These are phyloP conservation scores for Tarenaya hassleriana DNA, from an alignment of 345 rosid species.

Conservation along the genomic window DNA sequence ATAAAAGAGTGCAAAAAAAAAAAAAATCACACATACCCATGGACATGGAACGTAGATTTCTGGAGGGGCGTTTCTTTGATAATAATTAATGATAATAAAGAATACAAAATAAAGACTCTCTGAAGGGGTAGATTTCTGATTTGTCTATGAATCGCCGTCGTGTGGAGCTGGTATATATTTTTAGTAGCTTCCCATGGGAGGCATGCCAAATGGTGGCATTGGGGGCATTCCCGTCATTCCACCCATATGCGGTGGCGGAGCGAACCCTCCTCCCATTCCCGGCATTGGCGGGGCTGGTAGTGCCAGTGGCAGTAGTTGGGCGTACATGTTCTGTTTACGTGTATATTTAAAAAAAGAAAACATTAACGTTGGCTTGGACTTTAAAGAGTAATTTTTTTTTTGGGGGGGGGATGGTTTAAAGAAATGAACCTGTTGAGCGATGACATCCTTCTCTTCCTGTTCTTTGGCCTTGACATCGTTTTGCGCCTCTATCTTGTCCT, in stretches of 20 bases:
- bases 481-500: conserved; percentile 69
- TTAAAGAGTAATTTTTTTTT: conserved; percentile 1
- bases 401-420: background rate
- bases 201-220: conserved; percentile 41
- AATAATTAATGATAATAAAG: no score
- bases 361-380: background rate
- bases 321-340: conserved; percentile 72
- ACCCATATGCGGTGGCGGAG: conserved; percentile 47
- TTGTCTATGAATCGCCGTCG: no score
- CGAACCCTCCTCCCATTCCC: conserved; percentile 55
- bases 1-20: no score
- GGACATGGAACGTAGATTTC: no score
- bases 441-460: conserved; percentile 75
- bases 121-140: no score
- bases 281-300: conserved; percentile 95
- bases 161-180: no score
- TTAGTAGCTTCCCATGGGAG: conserved; percentile 60
- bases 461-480: conserved; percentile 69
- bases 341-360: background rate
- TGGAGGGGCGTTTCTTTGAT: no score
- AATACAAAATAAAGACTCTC: no score
- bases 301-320: conserved; percentile 82
- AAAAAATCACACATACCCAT: no score
- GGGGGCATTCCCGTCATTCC: conserved; percentile 60
- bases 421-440: conserved; percentile 70